Evolutionary conservation across 345 rosid genomes (phyloP).

Genomic region (Angophora floribunda): DNA sequence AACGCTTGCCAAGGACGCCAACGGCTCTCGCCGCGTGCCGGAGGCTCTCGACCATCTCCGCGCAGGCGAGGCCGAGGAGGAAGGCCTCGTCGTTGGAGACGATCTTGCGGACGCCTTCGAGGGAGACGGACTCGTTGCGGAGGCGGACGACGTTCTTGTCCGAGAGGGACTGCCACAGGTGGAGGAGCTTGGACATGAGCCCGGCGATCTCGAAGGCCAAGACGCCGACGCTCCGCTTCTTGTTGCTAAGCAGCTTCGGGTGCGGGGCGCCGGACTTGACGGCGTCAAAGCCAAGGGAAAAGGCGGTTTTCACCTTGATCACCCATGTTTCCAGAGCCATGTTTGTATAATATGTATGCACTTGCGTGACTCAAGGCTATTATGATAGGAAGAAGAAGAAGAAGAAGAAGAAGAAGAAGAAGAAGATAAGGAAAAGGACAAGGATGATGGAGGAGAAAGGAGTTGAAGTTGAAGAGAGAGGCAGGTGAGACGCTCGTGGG

Average conservation of each 20-base stretch:
- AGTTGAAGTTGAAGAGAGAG: conserved; percentile 12
- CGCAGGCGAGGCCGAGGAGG: conserved; percentile 75
- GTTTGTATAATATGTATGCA: neutral
- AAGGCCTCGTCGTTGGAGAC: conserved; percentile 78
- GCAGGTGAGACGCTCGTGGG: conserved; percentile 40
- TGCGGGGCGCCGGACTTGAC: conserved; percentile 2
- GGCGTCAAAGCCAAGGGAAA: conserved; percentile 43
- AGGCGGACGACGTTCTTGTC: conserved; percentile 54
- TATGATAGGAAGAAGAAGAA: neutral
- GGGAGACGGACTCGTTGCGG: conserved; percentile 52
- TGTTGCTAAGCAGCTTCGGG: conserved; percentile 8
- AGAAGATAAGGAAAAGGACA: conserved; percentile 12
- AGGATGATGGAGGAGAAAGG: neutral
- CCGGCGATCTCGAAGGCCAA: conserved; percentile 59
- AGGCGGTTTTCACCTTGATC: conserved; percentile 53
- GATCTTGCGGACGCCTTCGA: conserved; percentile 72
- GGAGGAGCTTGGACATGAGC: conserved; percentile 82
- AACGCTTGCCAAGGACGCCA: conserved; percentile 47
- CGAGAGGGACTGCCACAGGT: conserved; percentile 63
- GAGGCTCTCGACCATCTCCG: conserved; percentile 65
- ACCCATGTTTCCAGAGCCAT: conserved; percentile 95
- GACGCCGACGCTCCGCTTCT: conserved; percentile 35
- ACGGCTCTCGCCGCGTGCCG: conserved; percentile 45
- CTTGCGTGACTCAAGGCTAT: neutral
- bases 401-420: neutral